These are phyloP conservation scores for Fusarium oxysporum DNA, from an alignment of 2,329 filamentous ascomycete species.

Conservation along the genomic window DNA sequence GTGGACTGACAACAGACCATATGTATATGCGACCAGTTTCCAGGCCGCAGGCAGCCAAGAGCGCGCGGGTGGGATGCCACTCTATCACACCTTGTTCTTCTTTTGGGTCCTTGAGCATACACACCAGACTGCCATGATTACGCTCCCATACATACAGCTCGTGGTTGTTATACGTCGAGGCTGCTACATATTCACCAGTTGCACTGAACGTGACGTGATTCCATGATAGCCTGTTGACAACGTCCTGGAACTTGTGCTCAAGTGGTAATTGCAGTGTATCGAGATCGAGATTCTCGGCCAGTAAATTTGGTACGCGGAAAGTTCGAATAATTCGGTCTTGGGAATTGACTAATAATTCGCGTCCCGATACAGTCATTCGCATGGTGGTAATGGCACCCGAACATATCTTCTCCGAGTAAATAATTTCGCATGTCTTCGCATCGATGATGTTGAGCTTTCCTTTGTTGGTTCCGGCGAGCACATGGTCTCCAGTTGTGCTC, in stretches of 20 bases:
- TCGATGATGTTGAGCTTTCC: conserved; percentile 97
- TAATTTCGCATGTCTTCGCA: conserved; percentile 80
- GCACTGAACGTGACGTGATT: conserved; percentile 97
- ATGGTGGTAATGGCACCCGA: conserved; percentile 89
- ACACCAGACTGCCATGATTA: conserved; percentile 90
- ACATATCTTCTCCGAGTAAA: conserved; percentile 90
- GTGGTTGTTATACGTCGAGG: conserved; percentile 97
- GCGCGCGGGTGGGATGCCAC: conserved; percentile 90
- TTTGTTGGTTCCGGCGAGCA: conserved; percentile 93
- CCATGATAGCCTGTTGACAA: conserved; percentile 95
- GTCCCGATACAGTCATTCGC: conserved; percentile 82
- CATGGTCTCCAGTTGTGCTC: conserved; percentile 85
- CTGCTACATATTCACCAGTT: conserved; percentile 94
- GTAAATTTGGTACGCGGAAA: conserved; percentile 85
- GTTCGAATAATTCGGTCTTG: conserved; percentile 96
- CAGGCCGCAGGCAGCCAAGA: conserved; percentile 90
- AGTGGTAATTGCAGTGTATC: conserved; percentile 90
- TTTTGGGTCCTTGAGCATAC: conserved; percentile 95
- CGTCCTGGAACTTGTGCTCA: conserved; percentile 98
- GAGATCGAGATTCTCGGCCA: conserved; percentile 76
- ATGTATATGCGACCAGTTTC: conserved; percentile 95
- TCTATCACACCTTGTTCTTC: conserved; percentile 97
- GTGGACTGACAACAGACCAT: conserved; percentile 94
- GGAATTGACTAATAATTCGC: conserved; percentile 90
- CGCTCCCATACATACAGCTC: conserved; percentile 99